Evolutionary conservation across 1,284 basidiomycete species (phyloP).

Genomic region (Pyrrhoderma noxium): DNA sequence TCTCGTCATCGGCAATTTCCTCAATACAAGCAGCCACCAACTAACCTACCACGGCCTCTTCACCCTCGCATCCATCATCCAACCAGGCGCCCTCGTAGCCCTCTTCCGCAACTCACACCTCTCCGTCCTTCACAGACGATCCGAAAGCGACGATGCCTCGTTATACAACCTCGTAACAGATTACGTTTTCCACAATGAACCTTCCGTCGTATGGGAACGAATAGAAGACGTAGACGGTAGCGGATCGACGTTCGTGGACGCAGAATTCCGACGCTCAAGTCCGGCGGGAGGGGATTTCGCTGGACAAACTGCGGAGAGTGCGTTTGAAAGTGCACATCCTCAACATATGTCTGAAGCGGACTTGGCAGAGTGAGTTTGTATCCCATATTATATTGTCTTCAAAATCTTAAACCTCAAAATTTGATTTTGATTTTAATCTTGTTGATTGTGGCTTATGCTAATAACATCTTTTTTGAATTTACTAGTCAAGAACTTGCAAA

Average conservation of each 20-base stretch:
- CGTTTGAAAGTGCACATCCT: conserved; percentile 33
- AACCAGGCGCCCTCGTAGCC: conserved; percentile 56
- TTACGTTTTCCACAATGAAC: conserved; percentile 68
- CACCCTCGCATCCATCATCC: conserved; percentile 50
- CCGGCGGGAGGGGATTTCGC: conserved; percentile 77
- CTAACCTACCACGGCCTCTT: conserved; percentile 81
- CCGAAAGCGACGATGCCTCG: conserved; percentile 32
- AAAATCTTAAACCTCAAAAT: too few species aligned
- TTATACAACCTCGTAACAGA: conserved; percentile 82
- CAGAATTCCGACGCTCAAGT: conserved; percentile 50
- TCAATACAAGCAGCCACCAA: conserved; percentile 71
- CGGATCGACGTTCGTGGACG: conserved; percentile 69
- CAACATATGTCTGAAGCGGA: conserved; percentile 23
- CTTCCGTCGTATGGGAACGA: conserved; percentile 81
- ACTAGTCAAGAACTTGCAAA: conserved; percentile 55
- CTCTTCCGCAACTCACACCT: conserved; percentile 89
- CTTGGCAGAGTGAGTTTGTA: conserved; percentile 11
- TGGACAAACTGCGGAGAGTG: conserved; percentile 52
- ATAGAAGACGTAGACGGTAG: conserved; percentile 82
- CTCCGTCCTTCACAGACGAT: conserved; percentile 59
- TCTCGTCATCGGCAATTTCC: conserved; percentile 58
- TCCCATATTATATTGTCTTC: too few species aligned
- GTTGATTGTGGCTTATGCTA: too few species aligned
- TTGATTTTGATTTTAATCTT: too few species aligned
- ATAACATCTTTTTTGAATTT: too few species aligned